Base-by-base conservation (phyloP, 306 rosid species). In the Notholithocarpus densiflorus region DNA sequence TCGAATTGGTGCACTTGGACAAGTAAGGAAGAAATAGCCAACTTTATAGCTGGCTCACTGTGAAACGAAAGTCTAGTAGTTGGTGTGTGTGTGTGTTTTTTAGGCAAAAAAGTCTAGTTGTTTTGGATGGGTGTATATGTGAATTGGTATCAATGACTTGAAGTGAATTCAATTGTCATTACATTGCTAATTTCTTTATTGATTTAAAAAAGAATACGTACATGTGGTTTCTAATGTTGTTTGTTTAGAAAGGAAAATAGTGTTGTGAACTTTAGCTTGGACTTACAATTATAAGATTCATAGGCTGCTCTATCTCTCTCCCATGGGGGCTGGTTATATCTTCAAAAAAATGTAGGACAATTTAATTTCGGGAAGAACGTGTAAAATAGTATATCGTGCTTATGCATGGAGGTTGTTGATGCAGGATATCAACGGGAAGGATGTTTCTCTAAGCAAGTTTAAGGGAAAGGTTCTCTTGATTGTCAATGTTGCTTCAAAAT, bases 401-500 rank as follows among this genome's bases (percentile, higher is more conserved):
- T 21, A 48, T 52, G 57, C 8, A 62, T 6, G 56, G n/a, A 17
- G 79, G 31, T 75, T 61, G 5, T 69, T 81, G 90, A 76, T 73
- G 86, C 80, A 96, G 98, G 98, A 96, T 86, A 93, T 96, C 84
- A 98, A 96, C 72, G 84, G 59, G 64, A 96, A 90, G 65, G 97
- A 93, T 83, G 89, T 93, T 79, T 5, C 89, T 84, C 93, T 93
- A 56, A 87, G 79, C 90, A 96, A 89, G 54, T 96, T 89, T 76
- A 96, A 93, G 87, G 96, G 97, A 77, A 96, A 96, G 88, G 96
- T 86, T 90, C 92, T 93, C 13, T 84, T 96, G 91, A 83, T 93
- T 74, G 98, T 96, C 76, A 96, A 96, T 69, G 99, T 96, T 84
- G 99, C 98, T 84, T 96, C 99, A 56, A 87, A 75, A 89, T 96